Evolutionary conservation across 192 early-diverging fungal genomes (phyloP), one percentile per base, ranked within the genome.

Genomic region (Pilobolus umbonatus): DNA sequence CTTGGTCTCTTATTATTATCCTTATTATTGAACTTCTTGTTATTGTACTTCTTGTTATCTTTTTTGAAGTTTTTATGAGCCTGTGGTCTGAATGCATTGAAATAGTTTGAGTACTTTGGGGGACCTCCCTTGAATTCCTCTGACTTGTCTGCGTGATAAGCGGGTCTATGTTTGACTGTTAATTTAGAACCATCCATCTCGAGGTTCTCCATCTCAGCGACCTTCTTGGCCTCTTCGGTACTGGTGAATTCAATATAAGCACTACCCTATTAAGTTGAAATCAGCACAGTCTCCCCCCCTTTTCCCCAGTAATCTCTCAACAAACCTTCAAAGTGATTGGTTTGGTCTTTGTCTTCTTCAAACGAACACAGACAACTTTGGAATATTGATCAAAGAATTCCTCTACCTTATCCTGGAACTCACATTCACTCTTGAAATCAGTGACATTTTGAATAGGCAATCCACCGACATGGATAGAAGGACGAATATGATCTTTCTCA

Each of bases 241-340:
- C 64, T 60, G 9, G 67, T 55, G 42, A 73, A 83, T 62, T 83
- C 76, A 25, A 83, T 64, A 67, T 73, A 80, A n/a, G 74, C 78
- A 2, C 68, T 70, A 31, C 76, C 78, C 75, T 81, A 59, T 19
- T n/a, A 21, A 46, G 7, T 10, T 60, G 57, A 72, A 26, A 8
- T 29, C 2, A 34, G 30, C 5, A 42, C 47, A 17, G 38, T 31
- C n/a, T 47, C 35, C 29, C 68, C 53, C 28, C 54, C 50, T 43
- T 59, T 62, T 51, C 62, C 62, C 32, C 62, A 63, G 47, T 21
- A 39, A 47, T 5, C 7, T 49, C 38, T 14, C 25, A 22, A 50
- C n/a, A n/a, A n/a, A 53, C 49, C 59, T 74, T 74, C 44, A 71
- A 74, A 30, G 54, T 68, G 21, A 6, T 9, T 3, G 52, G 58